Evolutionary conservation across 1,284 basidiomycete genomes (phyloP).

Genomic region (Ustanciosporium gigantosporum): DNA sequence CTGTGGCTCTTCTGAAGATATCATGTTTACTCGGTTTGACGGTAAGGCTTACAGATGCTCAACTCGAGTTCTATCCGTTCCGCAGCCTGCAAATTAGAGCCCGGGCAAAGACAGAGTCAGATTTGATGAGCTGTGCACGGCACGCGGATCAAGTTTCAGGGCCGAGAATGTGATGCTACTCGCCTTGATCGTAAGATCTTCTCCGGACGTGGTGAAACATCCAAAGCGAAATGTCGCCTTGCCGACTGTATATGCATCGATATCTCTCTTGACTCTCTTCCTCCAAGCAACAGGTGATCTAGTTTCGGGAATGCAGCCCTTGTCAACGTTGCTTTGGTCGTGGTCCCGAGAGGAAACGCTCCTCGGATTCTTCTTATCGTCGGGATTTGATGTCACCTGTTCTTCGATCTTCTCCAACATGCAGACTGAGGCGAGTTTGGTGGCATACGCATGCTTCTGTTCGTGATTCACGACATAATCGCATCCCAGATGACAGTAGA

Average conservation of each 20-base stretch:
- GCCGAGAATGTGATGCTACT: no score
- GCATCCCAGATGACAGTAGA: constrained; percentile 24
- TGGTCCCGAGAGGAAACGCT: no score
- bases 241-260: constrained; percentile 17
- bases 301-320: neutral
- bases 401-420: constrained; percentile 16
- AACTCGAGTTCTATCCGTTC: constrained; percentile 19
- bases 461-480: constrained; percentile 14
- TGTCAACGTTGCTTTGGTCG: neutral
- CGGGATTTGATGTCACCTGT: constrained; percentile 3
- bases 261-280: constrained; percentile 9
- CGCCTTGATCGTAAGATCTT: no score
- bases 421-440: constrained; percentile 9
- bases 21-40: no score
- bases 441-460: constrained; percentile 1
- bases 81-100: constrained; percentile 1
- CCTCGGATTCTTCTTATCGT: no score
- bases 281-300: no score
- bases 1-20: no score
- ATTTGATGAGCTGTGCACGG: no score
- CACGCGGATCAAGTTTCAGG: no score
- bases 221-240: constrained; percentile 16
- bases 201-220: constrained; percentile 3
- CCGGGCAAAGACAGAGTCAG: neutral
- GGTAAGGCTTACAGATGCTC: constrained; percentile 27